Evolutionary conservation across 2,329 filamentous ascomycete species (phyloP).

Genomic region (Fusarium compactum): DNA sequence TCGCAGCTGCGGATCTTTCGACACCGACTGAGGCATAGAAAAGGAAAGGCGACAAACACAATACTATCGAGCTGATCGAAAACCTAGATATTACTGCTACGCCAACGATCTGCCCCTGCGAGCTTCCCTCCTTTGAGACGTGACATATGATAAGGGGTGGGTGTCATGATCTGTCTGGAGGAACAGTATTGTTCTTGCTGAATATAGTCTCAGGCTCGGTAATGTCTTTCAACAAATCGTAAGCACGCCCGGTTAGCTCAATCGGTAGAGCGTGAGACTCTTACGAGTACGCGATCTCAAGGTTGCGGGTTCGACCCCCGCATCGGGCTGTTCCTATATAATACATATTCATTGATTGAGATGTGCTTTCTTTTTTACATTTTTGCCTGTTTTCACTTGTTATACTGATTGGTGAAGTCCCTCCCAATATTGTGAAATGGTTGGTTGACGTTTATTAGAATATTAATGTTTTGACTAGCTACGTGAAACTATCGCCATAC

Average conservation of each 20-base stretch:
- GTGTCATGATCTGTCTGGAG: no score
- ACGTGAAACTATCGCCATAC: background rate
- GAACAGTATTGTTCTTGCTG: accelerated
- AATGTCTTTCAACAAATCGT: conserved; percentile 1
- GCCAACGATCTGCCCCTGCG: background rate
- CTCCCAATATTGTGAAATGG: no score
- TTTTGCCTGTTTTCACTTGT: background rate
- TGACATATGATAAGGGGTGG: background rate
- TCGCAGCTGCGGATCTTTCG: no score
- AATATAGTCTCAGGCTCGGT: background rate
- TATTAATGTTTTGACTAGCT: background rate
- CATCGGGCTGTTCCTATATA: conserved; percentile 49
- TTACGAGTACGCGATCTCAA: conserved; percentile 63
- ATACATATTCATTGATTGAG: conserved; percentile 25
- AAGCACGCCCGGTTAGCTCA: conserved; percentile 56
- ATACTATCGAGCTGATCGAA: background rate
- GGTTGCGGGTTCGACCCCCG: conserved; percentile 66
- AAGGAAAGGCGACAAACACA: no score
- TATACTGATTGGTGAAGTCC: no score
- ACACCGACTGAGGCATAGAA: no score
- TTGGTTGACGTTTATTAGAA: background rate
- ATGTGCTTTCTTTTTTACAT: conserved; percentile 31
- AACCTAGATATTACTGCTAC: no score
- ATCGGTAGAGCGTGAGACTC: conserved; percentile 76
- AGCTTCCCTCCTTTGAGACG: background rate